phyloP scores from a whole-genome alignment of 805 yeast genomes.

The Alloascoidea hylecoeti region DNA sequence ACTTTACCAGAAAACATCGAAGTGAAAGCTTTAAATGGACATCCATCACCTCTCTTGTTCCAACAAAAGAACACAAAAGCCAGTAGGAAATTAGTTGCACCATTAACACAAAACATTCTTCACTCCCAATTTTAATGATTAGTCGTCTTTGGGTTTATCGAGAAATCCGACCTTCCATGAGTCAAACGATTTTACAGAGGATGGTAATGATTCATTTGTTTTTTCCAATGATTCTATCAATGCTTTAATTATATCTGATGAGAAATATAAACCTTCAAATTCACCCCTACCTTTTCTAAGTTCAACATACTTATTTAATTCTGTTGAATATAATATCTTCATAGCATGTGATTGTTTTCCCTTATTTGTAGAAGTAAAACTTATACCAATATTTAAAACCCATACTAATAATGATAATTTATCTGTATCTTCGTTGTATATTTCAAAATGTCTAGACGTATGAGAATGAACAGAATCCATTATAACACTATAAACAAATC shows the following conservation, averaged over 20 bases:
- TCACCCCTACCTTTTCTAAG: constrained; percentile 21
- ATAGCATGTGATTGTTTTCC: constrained; percentile 16
- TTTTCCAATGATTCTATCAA: constrained; percentile 15
- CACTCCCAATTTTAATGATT: constrained; percentile 2
- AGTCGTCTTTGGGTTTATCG: constrained; percentile 4
- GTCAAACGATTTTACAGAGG: constrained; percentile 9
- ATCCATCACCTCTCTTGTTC: constrained; percentile 13
- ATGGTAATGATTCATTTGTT: constrained; percentile 22
- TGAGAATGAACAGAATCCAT: constrained; percentile 27
- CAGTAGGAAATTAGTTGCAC: constrained; percentile 82
- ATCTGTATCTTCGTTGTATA: constrained; percentile 10
- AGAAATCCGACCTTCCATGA: constrained; percentile 18
- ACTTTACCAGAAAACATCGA: too few species aligned
- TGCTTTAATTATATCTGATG: constrained; percentile 16
- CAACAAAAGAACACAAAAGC: constrained; percentile 44
- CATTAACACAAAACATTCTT: constrained; percentile 22
- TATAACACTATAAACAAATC: constrained; percentile 15
- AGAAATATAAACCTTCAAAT: constrained; percentile 23
- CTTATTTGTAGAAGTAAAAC: constrained; percentile 12
- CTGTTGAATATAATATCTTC: constrained; percentile 30
- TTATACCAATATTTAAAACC: constrained; percentile 33
- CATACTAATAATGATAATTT: constrained; percentile 21
- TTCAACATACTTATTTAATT: constrained; percentile 13
- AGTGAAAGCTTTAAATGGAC: too few species aligned
- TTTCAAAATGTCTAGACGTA: constrained; percentile 23